phyloP scores from a whole-genome alignment of 345 rosid species.

The Eucalyptus fibrosa region DNA sequence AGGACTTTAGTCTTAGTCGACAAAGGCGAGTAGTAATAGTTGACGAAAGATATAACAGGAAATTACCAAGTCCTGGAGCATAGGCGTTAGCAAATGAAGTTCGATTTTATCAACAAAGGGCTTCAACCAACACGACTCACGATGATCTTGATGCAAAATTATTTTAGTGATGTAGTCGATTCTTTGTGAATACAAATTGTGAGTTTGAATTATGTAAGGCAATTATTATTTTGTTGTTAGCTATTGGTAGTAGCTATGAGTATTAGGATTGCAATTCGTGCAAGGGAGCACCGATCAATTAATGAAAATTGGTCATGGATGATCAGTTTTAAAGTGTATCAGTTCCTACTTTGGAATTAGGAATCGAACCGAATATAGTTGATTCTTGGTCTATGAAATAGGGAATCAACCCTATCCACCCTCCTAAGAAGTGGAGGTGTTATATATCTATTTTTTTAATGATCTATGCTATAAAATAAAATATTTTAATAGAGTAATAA shows the following conservation, averaged over 20 bases:
- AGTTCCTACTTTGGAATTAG: fast-evolving
- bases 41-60: neutral
- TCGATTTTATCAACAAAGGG: neutral
- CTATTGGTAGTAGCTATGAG: neutral
- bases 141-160: neutral
- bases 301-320: fast-evolving
- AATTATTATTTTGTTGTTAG: neutral
- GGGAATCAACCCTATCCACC: neutral
- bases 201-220: neutral
- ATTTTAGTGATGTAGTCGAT: neutral
- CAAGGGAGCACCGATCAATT: neutral
- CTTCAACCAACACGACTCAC: neutral
- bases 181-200: neutral
- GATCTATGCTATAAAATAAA: neutral
- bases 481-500: neutral
- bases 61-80: neutral
- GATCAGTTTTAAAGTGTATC: neutral
- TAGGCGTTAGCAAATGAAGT: neutral
- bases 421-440: neutral
- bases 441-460: neutral
- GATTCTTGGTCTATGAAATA: neutral
- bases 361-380: fast-evolving
- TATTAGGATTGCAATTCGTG: neutral
- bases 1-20: neutral
- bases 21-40: neutral